Evolutionary conservation across 2,329 filamentous ascomycete genomes (phyloP), one percentile per base, ranked within the genome.

Genomic region (Talaromyces marneffei): DNA sequence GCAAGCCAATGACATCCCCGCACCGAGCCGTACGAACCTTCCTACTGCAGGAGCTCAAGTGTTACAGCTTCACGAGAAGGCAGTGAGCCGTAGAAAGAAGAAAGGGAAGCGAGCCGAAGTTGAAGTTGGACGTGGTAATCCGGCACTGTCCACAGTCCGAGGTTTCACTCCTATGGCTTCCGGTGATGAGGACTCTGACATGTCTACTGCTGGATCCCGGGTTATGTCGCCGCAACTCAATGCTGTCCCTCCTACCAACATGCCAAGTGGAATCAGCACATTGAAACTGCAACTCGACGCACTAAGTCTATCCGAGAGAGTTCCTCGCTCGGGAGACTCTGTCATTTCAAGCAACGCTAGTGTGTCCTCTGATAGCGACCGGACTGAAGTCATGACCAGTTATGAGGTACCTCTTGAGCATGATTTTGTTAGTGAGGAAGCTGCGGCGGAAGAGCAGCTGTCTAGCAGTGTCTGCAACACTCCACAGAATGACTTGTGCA

Each of bases 371-470:
- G 83, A 84, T 60, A 83, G 82, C 63, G 86, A 88, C 65, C 80
- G 81, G 42, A 92, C 89, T 1, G 89, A 93, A 68, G 75, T 78
- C n/a, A 83, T 84, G 72, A 89, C 90, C 57, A 90, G 87, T 71
- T 97, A 96, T 71, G 90, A 97, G 76, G 87, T 97, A 65, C 85
- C 85, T 57, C 82, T 97, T 39, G 89, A 94, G 67, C 78, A 91
- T 64, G 92, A 97, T 72, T 97, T 96, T 68, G 83, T 91, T 63
- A 94, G 90, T 72, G 74, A 79, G 10, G 84, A 86, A 64, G 77
- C 71, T 53, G 70, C 64, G 7, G 68, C 69, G 7, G 69, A 71
- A 23, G 73, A 74, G 50, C 66, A 63, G 29, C 59, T 77, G 64
- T 59, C 78, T 66, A 77, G 77, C 5, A 70, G 83, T 48, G 85